These are phyloP conservation scores for Butyriboletus loyo DNA, from an alignment of 768 basidiomycete species.

Conservation along the genomic window DNA sequence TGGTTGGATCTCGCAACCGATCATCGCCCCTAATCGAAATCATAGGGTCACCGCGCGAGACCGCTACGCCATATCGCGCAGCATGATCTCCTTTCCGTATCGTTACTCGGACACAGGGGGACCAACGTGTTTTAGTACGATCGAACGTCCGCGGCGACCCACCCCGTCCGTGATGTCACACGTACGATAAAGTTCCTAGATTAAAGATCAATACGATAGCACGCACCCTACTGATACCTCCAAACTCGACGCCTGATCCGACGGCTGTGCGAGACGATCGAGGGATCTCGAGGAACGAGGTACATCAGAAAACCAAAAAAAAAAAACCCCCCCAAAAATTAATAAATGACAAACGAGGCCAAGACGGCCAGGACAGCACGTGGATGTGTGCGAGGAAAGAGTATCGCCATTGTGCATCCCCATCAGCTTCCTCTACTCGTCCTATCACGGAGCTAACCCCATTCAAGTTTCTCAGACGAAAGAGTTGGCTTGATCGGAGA, in stretches of 20 bases:
- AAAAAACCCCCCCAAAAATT: neutral
- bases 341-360: neutral
- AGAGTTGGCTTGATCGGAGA: conserved; percentile 16
- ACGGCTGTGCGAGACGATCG: conserved; percentile 7
- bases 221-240: neutral
- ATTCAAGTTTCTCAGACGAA: conserved; percentile 14
- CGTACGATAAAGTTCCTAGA: neutral
- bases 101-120: too few species aligned
- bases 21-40: neutral
- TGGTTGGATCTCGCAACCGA: conserved; percentile 8
- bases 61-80: conserved; percentile 11
- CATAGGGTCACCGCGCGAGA: neutral
- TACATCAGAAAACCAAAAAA: too few species aligned
- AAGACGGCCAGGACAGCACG: neutral
- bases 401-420: too few species aligned
- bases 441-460: conserved; percentile 13
- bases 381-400: conserved; percentile 7
- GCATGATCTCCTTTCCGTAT: too few species aligned
- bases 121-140: too few species aligned
- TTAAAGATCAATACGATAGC: conserved; percentile 2
- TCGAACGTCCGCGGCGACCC: conserved; percentile 15
- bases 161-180: conserved; percentile 1
- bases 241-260: conserved; percentile 7
- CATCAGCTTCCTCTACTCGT: neutral
- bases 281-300: neutral